Evolutionary conservation across 2,329 filamentous ascomycete genomes (phyloP).

Genomic region (Geosmithia flava): DNA sequence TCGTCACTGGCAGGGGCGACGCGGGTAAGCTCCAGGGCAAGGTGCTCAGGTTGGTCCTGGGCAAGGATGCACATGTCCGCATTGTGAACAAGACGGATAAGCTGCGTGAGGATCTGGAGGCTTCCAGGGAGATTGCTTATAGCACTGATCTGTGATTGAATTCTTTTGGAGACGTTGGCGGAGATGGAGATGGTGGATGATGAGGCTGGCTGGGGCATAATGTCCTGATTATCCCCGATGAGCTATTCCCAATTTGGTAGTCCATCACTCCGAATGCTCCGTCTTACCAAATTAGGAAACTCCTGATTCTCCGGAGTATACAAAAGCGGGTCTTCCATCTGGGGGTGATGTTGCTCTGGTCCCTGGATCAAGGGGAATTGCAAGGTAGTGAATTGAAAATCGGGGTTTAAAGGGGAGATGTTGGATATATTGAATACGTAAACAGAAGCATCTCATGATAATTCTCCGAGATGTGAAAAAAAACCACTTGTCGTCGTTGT

Average conservation of each 20-base stretch:
- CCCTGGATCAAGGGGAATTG: no score
- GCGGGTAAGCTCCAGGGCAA: conserved; percentile 14
- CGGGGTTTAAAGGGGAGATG: no score
- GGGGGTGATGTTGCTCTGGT: no score
- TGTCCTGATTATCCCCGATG: neutral
- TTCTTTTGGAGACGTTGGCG: neutral
- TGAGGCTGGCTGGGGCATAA: neutral
- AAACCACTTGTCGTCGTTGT: no score
- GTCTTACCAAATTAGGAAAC: neutral
- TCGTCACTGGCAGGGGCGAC: conserved; percentile 16
- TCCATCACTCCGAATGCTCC: neutral
- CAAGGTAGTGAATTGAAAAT: no score
- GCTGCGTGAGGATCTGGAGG: conserved; percentile 2
- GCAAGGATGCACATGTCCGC: conserved; percentile 16
- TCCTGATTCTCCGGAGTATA: neutral
- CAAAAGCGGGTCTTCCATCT: neutral
- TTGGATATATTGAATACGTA: no score
- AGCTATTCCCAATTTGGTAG: neutral
- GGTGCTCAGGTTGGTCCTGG: conserved; percentile 19
- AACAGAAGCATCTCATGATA: no score
- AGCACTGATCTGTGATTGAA: neutral
- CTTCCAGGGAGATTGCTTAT: neutral
- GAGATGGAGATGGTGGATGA: no score
- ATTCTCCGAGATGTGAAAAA: no score
- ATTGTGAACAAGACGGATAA: conserved; percentile 12